A percentile compares a stretch with the other conserved stretches of the same genome.
phyloP scores from a whole-genome alignment of 805 yeast genomes.

The Gaillardinia entomophila region DNA sequence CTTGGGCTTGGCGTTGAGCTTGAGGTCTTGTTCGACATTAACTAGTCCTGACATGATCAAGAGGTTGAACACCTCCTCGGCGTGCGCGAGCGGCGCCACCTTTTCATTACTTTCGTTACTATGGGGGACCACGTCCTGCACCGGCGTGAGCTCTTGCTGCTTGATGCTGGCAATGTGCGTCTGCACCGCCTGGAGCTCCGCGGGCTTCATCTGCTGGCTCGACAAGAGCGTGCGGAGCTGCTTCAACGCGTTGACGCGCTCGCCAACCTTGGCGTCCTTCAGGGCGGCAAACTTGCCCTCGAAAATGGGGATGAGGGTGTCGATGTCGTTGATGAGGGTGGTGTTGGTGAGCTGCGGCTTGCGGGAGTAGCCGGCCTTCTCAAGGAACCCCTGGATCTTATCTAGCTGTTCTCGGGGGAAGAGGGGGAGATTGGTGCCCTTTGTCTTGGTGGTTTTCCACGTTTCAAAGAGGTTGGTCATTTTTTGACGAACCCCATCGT shows the following conservation, averaged over 20 bases:
- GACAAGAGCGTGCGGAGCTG: slow-evolving; percentile 38
- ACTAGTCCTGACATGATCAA: slow-evolving; percentile 34
- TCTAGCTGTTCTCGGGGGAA: slow-evolving; percentile 68
- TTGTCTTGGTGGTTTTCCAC: slow-evolving; percentile 70
- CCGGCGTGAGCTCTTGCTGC: slow-evolving; percentile 18
- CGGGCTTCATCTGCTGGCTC: slow-evolving; percentile 26
- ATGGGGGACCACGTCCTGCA: slow-evolving; percentile 1
- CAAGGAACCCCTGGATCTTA: slow-evolving; percentile 67
- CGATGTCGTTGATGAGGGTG: slow-evolving; percentile 27
- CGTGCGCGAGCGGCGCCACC: slow-evolving; percentile 4
- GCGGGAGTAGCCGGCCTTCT: slow-evolving; percentile 20
- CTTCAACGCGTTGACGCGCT: slow-evolving; percentile 38
- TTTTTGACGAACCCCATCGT: slow-evolving; percentile 64
- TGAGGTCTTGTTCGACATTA: slow-evolving; percentile 33
- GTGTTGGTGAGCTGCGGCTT: slow-evolving; percentile 7
- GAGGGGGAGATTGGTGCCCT: slow-evolving; percentile 57
- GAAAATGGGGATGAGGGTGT: slow-evolving; percentile 37
- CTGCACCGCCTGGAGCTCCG: slow-evolving; percentile 33
- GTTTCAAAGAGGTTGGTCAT: slow-evolving; percentile 76
- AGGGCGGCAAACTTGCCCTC: slow-evolving; percentile 27
- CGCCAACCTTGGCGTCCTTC: slow-evolving; percentile 36
- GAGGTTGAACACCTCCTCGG: slow-evolving; percentile 26
- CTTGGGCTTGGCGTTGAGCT: slow-evolving; percentile 31
- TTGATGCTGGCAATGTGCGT: slow-evolving; percentile 31
- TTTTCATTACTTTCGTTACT: slow-evolving; percentile 2